Percentiles rank a stretch among this genome's conserved stretches.
These are phyloP conservation scores for Cystofilobasidium bisporidii DNA, from an alignment of 768 basidiomycete species.

Conservation along the genomic window DNA sequence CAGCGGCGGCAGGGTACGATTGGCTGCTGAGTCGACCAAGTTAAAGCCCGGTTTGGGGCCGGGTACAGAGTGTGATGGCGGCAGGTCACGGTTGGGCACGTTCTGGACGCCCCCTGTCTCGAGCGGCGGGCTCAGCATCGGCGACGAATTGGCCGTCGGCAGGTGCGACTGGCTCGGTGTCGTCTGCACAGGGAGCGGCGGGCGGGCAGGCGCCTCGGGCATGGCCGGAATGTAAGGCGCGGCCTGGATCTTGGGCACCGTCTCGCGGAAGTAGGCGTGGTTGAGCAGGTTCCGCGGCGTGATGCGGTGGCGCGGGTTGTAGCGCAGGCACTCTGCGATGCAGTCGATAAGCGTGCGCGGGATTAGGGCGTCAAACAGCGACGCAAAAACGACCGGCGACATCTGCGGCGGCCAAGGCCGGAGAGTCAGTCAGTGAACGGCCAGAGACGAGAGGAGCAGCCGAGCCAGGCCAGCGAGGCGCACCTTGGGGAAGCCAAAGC, in stretches of 20 bases:
- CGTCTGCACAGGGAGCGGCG: background rate
- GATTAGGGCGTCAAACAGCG: constrained; percentile 66
- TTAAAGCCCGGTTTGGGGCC: constrained; percentile 34
- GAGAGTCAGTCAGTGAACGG: too few species aligned
- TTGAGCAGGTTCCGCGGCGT: constrained; percentile 79
- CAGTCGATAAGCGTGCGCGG: constrained; percentile 78
- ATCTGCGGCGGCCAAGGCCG: constrained; percentile 35
- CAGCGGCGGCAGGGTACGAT: constrained; percentile 41
- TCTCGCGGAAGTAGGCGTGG: constrained; percentile 80
- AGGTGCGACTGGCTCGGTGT: constrained; percentile 18
- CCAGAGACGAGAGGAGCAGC: background rate
- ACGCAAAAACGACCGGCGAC: constrained; percentile 43
- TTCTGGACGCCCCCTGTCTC: constrained; percentile 13
- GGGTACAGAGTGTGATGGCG: constrained; percentile 43
- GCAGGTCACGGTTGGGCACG: constrained; percentile 35
- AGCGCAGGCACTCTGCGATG: constrained; percentile 81
- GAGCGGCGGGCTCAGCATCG: constrained; percentile 1
- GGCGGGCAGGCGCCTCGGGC: constrained; percentile 26
- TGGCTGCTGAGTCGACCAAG: constrained; percentile 15
- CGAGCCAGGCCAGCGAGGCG: constrained; percentile 28
- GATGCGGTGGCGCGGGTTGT: constrained; percentile 77
- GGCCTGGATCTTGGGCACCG: constrained; percentile 40
- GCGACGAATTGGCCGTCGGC: background rate
- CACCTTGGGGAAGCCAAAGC: constrained; percentile 85
- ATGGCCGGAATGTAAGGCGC: constrained; percentile 37